Base-by-base conservation (phyloP, 768 basidiomycete species). In the Suillus weaverae region DNA sequence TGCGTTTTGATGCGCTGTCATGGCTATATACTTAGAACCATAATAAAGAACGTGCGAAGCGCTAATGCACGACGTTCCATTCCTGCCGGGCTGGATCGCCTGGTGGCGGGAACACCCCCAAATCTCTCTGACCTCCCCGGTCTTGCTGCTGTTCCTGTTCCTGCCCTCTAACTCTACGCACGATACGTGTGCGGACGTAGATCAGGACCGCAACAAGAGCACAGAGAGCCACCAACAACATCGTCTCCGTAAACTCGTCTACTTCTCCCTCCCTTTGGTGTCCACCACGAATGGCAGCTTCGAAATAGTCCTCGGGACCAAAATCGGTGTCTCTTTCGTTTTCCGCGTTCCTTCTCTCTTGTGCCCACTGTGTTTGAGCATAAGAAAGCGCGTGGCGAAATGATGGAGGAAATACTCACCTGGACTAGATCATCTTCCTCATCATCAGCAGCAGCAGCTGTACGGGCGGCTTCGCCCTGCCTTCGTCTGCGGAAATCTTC, bases 261-360 rank as follows among this genome's bases (percentile, higher is more conserved):
- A 73, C 75, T 1, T 85, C 86, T n/a, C 82, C 86, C 22, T 90
- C 87, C 18, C 86, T 88, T 16, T 87, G 83, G 59, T 84, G 78
- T 5, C 84, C 83, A 16, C 85, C 85, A 30, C 89, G 84, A 67
- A 86, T 64, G 5, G 86, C 84, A 3, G 81, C 89, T 35, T 93
- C 91, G 69, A 89, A 90, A 75, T 93, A 92, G 71, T 94, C 93
- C 55, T 95, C 94, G 0, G 91, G 88, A 9, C 88, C 89, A 67
- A 88, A 88, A 64, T 94, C 92, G 59, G 82, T 81, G 35, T 92
- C 90, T 32, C 86, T 85, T 35, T 91, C 91, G 62, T 84, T 84
- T 66, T 91, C 92, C 3, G 86, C 87, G 60, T 86, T 86, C 67
- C 89, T 81, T 53, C 89, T 84, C 11, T 91, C 89, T 64, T 88